Evolutionary conservation across 2,329 filamentous ascomycete genomes (phyloP).

Genomic region (Chaetomium olivaceum): DNA sequence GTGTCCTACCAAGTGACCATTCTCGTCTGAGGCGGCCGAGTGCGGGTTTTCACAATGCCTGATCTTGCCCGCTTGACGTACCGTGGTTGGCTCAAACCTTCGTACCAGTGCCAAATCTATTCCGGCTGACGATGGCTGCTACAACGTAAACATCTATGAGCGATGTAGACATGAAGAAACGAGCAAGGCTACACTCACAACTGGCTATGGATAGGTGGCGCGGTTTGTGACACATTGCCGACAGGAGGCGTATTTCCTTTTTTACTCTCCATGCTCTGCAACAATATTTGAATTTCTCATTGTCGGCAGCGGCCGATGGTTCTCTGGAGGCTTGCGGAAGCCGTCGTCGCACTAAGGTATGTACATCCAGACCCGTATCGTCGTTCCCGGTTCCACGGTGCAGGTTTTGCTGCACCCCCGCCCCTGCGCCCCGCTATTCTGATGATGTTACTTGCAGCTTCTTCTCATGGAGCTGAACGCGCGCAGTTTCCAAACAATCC

Average conservation of each 20-base stretch:
- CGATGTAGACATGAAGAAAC: background rate
- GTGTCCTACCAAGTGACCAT: slow-evolving; percentile 14
- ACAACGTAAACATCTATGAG: background rate
- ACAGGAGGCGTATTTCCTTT: background rate
- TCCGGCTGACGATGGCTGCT: background rate
- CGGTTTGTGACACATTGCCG: background rate
- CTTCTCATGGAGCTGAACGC: background rate
- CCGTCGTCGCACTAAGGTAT: background rate
- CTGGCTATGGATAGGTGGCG: background rate
- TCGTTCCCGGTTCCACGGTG: slow-evolving; percentile 24
- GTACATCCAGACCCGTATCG: slow-evolving; percentile 24
- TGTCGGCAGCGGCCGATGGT: background rate
- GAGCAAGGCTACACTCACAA: background rate
- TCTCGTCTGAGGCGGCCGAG: background rate
- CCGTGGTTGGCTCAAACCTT: background rate
- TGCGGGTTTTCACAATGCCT: slow-evolving; percentile 15
- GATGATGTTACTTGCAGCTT: slow-evolving; percentile 6
- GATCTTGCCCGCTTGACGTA: slow-evolving; percentile 12
- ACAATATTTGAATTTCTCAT: background rate
- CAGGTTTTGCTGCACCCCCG: slow-evolving; percentile 8
- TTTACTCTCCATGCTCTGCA: too few relatives aligned
- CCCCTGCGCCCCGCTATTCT: background rate
- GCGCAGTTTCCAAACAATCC: background rate
- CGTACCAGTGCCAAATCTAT: background rate
- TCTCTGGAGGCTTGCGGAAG: background rate